A percentile compares a stretch with the other conserved stretches of the same genome.
phyloP scores from a whole-genome alignment of 768 basidiomycete genomes.

The Infundibulicybe gibba region DNA sequence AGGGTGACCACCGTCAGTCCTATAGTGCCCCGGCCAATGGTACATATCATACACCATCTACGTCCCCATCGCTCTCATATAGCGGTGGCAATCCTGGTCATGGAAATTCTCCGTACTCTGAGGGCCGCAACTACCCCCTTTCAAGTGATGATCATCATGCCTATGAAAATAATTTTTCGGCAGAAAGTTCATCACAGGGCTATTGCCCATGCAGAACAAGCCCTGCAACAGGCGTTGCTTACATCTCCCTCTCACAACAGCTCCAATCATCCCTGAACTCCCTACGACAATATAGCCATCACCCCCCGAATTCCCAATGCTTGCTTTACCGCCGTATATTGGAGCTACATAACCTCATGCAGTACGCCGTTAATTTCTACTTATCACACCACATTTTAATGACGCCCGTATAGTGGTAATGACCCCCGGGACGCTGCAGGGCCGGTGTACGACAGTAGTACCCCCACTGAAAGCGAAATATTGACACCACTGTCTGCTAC shows the following conservation, averaged over 20 bases:
- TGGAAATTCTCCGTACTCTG: slow-evolving; percentile 33
- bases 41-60: slow-evolving; percentile 18
- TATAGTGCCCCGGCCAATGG: slow-evolving; percentile 9
- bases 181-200: slow-evolving; percentile 28
- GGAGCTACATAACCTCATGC: slow-evolving; percentile 60
- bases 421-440: slow-evolving; percentile 46
- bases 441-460: slow-evolving; percentile 52
- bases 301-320: slow-evolving; percentile 50
- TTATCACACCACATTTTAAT: slow-evolving; percentile 3
- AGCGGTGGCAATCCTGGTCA: slow-evolving; percentile 17
- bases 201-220: slow-evolving; percentile 64
- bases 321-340: slow-evolving; percentile 53
- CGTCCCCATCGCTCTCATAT: slow-evolving; percentile 23
- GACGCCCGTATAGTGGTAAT: slow-evolving; percentile 32
- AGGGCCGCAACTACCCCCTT: slow-evolving; percentile 30
- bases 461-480: slow-evolving; percentile 63
- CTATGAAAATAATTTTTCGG: slow-evolving; percentile 32
- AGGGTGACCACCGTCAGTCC: slow-evolving; percentile 30
- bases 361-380: slow-evolving; percentile 37
- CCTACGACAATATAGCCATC: slow-evolving; percentile 60
- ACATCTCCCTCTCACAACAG: slow-evolving; percentile 61
- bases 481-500: slow-evolving; percentile 51
- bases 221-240: slow-evolving; percentile 54
- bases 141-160: slow-evolving; percentile 36
- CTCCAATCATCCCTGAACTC: slow-evolving; percentile 54